Percentiles rank a stretch among this genome's conserved stretches.
These are phyloP conservation scores for Microsporum ferrugineum DNA, from an alignment of 2,329 filamentous ascomycete species.

Conservation along the genomic window DNA sequence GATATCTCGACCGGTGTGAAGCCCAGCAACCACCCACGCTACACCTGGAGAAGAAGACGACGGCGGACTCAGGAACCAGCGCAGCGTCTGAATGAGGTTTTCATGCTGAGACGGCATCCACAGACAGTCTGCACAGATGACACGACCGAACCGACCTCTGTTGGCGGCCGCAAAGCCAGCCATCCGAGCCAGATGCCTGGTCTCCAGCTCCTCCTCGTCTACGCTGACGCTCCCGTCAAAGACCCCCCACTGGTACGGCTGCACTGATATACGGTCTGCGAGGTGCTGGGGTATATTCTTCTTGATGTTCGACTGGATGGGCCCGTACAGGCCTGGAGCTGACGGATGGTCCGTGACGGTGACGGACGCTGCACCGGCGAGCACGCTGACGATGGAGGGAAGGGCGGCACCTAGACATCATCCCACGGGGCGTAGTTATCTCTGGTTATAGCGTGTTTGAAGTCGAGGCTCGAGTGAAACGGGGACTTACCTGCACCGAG, in stretches of 20 bases:
- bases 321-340: conserved; percentile 30
- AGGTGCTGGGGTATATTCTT: conserved; percentile 32
- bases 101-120: conserved; percentile 50
- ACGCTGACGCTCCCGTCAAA: conserved; percentile 15
- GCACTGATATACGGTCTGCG: conserved; percentile 24
- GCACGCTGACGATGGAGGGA: conserved; percentile 29
- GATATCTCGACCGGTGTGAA: conserved; percentile 48
- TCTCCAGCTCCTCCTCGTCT: background rate
- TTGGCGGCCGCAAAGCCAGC: conserved; percentile 27
- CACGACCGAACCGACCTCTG: conserved; percentile 38
- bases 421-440: too few species aligned
- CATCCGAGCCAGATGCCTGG: background rate
- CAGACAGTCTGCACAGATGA: conserved; percentile 50
- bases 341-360: conserved; percentile 43
- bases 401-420: conserved; percentile 28
- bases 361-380: conserved; percentile 30
- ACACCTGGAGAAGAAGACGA: conserved; percentile 9
- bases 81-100: conserved; percentile 44
- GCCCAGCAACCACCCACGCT: conserved; percentile 43
- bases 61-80: conserved; percentile 41
- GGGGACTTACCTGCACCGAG: conserved; percentile 46
- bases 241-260: conserved; percentile 46
- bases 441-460: too few species aligned
- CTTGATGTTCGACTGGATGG: conserved; percentile 38
- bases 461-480: too few species aligned